Base-by-base conservation (phyloP, 108 stramenopile species). In the Fistulifera pelliculosa region DNA sequence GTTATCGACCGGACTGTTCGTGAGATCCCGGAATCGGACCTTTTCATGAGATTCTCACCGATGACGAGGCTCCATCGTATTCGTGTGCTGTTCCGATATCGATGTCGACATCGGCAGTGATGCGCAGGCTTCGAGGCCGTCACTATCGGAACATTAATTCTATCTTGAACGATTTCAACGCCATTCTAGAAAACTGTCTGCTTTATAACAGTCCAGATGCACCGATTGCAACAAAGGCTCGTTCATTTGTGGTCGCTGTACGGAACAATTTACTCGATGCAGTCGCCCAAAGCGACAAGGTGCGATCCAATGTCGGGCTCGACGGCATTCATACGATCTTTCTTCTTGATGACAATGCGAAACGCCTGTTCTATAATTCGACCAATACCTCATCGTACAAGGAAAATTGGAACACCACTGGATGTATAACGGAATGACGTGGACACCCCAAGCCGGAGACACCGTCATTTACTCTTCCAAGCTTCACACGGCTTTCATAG, bases 361-460 rank as follows among this genome's bases (percentile, higher is more conserved):
- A 3, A n/a, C n/a, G n/a, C 8, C 31, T 35, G 3, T 35, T 35
- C 31, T 35, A 3, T 8, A 35, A 35, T 6, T 8, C 31, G 8
- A 8, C 31, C 8, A 8, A 35, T 35, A 35, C 31, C 8, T 35
- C 8, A 35, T 35, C 31, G 31, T 6, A 35, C 8, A 35, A 35
- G 31, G 31, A 3, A 8, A 35, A 35, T 8, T 35, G 31, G 31
- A 35, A 35, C 31, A 8, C 31, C 3, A 35, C 3, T 35, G 31
- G 31, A 35, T 35, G 31, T 35, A 35, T 35, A 8, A 35, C 8
- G 31, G 31, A 3, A 35, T 8, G 8, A 6, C 8, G 28, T 81
- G 80, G 80, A 39, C 75, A n/a, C 80, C 80, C 0, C 80, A 81
- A 43, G 18, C 38, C 41, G 76, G 76, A 12, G 80, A 81, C 47